A percentile compares a stretch with the other conserved stretches of the same genome.
phyloP scores from a whole-genome alignment of 768 basidiomycete genomes.

The Hygrocybe punicea region DNA sequence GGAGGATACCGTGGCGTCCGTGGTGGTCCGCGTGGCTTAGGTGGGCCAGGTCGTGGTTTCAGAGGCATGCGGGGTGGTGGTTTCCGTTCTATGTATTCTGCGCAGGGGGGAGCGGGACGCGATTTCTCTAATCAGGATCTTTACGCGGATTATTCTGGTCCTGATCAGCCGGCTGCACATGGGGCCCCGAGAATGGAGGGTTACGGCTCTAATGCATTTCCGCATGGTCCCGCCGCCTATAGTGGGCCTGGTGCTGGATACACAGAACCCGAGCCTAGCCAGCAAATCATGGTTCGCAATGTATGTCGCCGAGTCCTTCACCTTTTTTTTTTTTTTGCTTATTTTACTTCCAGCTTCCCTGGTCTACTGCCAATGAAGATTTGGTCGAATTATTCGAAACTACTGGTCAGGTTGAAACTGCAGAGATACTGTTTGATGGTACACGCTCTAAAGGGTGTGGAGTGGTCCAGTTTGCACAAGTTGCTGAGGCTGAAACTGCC shows the following conservation, averaged over 20 bases:
- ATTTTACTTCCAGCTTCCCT: constrained; percentile 65
- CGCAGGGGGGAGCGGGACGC: constrained; percentile 53
- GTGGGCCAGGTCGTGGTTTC: constrained; percentile 49
- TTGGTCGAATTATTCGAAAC: constrained; percentile 98
- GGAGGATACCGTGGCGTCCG: constrained; percentile 47
- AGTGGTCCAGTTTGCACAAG: constrained; percentile 90
- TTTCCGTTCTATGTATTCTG: constrained; percentile 49
- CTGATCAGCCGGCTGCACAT: constrained; percentile 58
- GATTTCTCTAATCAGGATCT: constrained; percentile 86
- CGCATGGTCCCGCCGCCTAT: constrained; percentile 30
- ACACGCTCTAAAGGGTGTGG: constrained; percentile 92
- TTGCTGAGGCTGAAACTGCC: constrained; percentile 88
- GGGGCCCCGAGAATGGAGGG: constrained; percentile 41
- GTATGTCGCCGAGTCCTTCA: constrained; percentile 40
- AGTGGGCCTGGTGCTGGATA: constrained; percentile 38
- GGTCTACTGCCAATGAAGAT: constrained; percentile 99
- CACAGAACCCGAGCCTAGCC: constrained; percentile 76
- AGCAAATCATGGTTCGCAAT: constrained; percentile 98
- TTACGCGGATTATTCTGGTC: constrained; percentile 90
- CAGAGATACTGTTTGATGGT: constrained; percentile 92
- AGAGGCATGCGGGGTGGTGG: constrained; percentile 63
- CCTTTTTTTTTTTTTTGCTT: not conserved
- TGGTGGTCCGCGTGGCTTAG: constrained; percentile 39
- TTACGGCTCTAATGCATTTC: constrained; percentile 25
- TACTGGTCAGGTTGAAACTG: constrained; percentile 89